These are phyloP conservation scores for Trichoderma afroharzianum DNA, from an alignment of 2,329 filamentous ascomycete genomes.

Conservation along the genomic window DNA sequence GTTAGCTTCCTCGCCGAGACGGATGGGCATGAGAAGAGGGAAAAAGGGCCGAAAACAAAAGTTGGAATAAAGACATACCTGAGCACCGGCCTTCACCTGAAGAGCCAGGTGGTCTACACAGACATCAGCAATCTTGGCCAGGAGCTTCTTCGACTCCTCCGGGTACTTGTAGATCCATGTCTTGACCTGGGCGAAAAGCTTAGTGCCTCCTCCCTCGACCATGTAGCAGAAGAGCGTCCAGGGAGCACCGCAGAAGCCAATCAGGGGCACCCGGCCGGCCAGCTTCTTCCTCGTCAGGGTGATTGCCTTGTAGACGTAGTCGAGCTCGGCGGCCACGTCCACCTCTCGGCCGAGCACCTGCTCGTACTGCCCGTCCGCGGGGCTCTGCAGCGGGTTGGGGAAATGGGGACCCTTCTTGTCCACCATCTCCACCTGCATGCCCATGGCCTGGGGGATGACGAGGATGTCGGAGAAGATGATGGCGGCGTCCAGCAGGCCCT, in stretches of 20 bases:
- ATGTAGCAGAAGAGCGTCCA: constrained; percentile 99
- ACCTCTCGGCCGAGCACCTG: constrained; percentile 72
- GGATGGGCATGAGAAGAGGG: neutral
- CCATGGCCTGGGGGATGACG: constrained; percentile 95
- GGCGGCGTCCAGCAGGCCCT: constrained; percentile 86
- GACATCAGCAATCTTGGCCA: constrained; percentile 89
- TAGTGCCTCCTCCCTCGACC: constrained; percentile 95
- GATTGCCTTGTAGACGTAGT: constrained; percentile 95
- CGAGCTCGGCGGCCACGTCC: constrained; percentile 79
- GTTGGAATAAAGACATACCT: constrained; percentile 48
- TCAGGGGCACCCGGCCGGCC: constrained; percentile 81
- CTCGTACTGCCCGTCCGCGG: constrained; percentile 78
- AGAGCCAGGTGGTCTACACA: constrained; percentile 92
- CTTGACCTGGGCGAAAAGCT: constrained; percentile 91
- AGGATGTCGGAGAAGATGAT: constrained; percentile 99
- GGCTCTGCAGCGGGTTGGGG: constrained; percentile 74
- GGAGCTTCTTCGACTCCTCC: constrained; percentile 71
- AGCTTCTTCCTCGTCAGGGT: constrained; percentile 87
- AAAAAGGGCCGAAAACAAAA: neutral
- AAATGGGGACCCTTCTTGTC: constrained; percentile 97
- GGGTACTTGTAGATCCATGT: constrained; percentile 94
- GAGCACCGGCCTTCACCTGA: constrained; percentile 89
- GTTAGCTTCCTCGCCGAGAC: neutral
- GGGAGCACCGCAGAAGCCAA: constrained; percentile 94
- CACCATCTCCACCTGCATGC: constrained; percentile 98